Evolutionary conservation across 768 basidiomycete species (phyloP), one percentile per base, ranked within the genome.

Genomic region (Rhodotorula sphaerocarpa): DNA sequence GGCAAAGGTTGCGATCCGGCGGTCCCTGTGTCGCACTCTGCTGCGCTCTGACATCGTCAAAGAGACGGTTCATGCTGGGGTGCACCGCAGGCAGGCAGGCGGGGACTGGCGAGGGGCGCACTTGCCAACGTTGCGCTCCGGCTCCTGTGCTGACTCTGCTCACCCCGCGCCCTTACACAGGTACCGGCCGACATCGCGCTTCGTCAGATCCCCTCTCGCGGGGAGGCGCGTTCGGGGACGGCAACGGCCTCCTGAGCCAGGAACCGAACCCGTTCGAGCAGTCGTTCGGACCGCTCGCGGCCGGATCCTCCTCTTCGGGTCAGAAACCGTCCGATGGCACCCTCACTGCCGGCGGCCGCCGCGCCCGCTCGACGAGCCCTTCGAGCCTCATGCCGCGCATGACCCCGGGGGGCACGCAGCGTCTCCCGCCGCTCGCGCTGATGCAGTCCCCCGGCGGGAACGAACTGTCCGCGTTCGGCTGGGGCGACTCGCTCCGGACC

Each of bases 251-350:
- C 27, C 59, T 78, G 59, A 75, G 75, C 51, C 81, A 87, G 41
- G 90, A 93, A 72, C 87, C 86, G 1, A 93, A 93, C 74, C 90
- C 91, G 0, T 95, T 95, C 73, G 93, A 99, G 73, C 88, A 90
- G 76, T 91, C 88, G 57, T 97, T 97, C 75, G 48, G 57, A 1
- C 84, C 86, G 41, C 77, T 56, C 18, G 76, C 31, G 75, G 76
- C 31, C 74, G 78, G 50, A 21, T 50, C 58, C 14, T 28, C 25
- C 27, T 30, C 46, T 3, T 4, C 31, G 18, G 48, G 5, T 1
- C 20, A 14, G 6, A 27, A 46, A 27, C 45, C 57, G 25, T 45
- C 60, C 28, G 65, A 64, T 23, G 60, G 64, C 23, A 27, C 66
- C 27, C 23, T 56, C 15, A 34, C 54, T 12, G 52, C 55, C 14